Evolutionary conservation across 306 rosid species (phyloP).

Genomic region (Vicia villosa): DNA sequence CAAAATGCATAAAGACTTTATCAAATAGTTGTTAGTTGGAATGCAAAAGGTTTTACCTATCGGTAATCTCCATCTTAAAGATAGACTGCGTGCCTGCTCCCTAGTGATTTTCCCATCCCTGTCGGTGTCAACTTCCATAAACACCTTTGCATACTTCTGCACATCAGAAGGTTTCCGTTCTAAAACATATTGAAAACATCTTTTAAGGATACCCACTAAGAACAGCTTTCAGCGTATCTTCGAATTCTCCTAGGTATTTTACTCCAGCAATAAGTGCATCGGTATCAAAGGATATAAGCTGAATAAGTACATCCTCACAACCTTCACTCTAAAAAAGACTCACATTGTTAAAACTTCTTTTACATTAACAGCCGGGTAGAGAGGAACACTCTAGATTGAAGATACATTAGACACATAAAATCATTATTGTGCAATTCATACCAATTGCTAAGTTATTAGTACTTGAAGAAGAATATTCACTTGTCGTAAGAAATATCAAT

Average conservation of each 20-base stretch:
- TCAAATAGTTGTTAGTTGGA: slow-evolving; percentile 20
- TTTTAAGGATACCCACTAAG: too few relatives aligned
- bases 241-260: too few relatives aligned
- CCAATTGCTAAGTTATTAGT: neutral
- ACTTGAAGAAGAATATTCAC: slow-evolving; percentile 40
- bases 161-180: slow-evolving; percentile 93
- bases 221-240: too few relatives aligned
- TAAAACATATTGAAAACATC: too few relatives aligned
- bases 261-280: too few relatives aligned
- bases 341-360: too few relatives aligned
- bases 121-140: slow-evolving; percentile 88
- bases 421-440: slow-evolving; percentile 20
- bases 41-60: slow-evolving; percentile 59
- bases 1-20: slow-evolving; percentile 24
- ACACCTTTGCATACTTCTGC: slow-evolving; percentile 86
- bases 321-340: too few relatives aligned
- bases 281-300: too few relatives aligned
- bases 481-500: slow-evolving; percentile 95
- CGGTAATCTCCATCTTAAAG: slow-evolving; percentile 95
- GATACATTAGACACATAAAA: slow-evolving; percentile 22
- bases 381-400: slow-evolving; percentile 69
- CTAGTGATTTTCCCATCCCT: slow-evolving; percentile 96
- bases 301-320: too few relatives aligned
- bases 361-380: slow-evolving; percentile 69
- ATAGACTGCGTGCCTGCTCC: slow-evolving; percentile 91